Conservation (phyloP, 1,139 yeast genomes). For the Suhomyces bokatorum region DNA sequence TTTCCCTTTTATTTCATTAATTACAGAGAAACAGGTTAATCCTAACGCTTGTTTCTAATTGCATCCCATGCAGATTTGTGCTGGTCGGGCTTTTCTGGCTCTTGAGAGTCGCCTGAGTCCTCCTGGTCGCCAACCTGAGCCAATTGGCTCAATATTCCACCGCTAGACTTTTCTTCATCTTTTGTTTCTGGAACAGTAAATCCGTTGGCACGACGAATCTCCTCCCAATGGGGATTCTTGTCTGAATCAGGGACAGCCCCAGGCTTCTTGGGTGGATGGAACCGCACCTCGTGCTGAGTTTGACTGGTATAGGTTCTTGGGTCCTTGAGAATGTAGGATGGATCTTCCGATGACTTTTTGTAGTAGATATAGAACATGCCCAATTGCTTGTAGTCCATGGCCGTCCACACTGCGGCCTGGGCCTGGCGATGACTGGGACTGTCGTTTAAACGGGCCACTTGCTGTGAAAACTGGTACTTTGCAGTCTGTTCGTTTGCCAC, state of each 20-base stretch:
- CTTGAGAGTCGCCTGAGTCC: not conserved
- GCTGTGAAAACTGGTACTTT: conserved; percentile 26
- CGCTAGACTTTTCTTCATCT: not conserved
- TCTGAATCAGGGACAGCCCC: not conserved
- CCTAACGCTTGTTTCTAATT: conserved; percentile 10
- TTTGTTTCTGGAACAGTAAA: conserved; percentile 13
- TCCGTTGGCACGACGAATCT: conserved; percentile 34
- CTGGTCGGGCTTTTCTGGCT: not conserved
- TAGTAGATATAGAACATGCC: conserved; percentile 41
- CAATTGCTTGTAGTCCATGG: conserved; percentile 40
- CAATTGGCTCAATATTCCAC: conserved; percentile 1
- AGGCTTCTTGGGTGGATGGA: conserved; percentile 21
- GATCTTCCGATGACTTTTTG: conserved; percentile 34
- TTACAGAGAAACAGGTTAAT: too few species aligned
- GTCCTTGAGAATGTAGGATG: conserved; percentile 37
- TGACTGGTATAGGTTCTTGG: conserved; percentile 34
- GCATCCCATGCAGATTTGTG: conserved; percentile 21
- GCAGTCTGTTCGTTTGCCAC: conserved; percentile 28
- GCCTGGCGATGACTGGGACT: conserved; percentile 17
- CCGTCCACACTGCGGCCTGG: conserved; percentile 36
- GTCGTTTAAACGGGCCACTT: conserved; percentile 18
- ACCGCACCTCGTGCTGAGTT: conserved; percentile 29
- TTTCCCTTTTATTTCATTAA: too few species aligned
- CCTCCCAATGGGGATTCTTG: conserved; percentile 30
- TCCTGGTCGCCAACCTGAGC: not conserved